Conservation (phyloP, 140 eudicot genomes). For the Cichorium intybus region DNA sequence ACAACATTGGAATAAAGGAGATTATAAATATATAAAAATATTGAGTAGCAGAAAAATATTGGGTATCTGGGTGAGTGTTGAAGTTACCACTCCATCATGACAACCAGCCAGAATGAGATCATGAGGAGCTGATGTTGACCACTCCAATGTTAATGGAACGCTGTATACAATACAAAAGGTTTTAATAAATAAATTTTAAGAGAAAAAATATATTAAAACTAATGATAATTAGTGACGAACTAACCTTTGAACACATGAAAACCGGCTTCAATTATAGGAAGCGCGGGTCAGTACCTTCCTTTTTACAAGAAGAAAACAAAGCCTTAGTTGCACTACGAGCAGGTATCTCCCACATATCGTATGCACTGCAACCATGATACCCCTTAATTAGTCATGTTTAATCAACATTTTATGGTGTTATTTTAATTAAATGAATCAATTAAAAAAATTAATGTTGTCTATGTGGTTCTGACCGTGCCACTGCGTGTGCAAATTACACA, state of each 20-base stretch:
- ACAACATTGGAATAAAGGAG: not conserved
- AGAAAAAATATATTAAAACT: too few relatives aligned
- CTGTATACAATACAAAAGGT: too few relatives aligned
- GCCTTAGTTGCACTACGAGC: slow-evolving; percentile 47
- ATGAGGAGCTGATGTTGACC: slow-evolving; percentile 92
- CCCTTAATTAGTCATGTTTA: too few relatives aligned
- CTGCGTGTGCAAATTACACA: too few relatives aligned
- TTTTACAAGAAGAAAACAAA: slow-evolving; percentile 47
- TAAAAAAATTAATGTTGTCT: too few relatives aligned
- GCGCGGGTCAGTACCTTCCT: slow-evolving; percentile 78
- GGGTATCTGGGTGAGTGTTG: not conserved
- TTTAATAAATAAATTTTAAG: too few relatives aligned
- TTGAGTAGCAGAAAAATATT: not conserved
- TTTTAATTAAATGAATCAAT: too few relatives aligned
- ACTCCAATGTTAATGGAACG: slow-evolving; percentile 85
- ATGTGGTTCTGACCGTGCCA: too few relatives aligned
- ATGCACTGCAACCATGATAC: too few relatives aligned
- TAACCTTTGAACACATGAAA: slow-evolving; percentile 86
- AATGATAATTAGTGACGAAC: too few relatives aligned
- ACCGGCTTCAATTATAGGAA: slow-evolving; percentile 79
- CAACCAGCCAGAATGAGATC: slow-evolving; percentile 95
- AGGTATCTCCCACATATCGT: slow-evolving; percentile 98
- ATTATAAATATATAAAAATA: not conserved
- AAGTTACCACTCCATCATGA: slow-evolving; percentile 95
- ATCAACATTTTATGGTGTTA: too few relatives aligned